Evolutionary conservation across 768 basidiomycete species (phyloP), one percentile per base, ranked within the genome.

Genomic region (Hygrocybe punicea): DNA sequence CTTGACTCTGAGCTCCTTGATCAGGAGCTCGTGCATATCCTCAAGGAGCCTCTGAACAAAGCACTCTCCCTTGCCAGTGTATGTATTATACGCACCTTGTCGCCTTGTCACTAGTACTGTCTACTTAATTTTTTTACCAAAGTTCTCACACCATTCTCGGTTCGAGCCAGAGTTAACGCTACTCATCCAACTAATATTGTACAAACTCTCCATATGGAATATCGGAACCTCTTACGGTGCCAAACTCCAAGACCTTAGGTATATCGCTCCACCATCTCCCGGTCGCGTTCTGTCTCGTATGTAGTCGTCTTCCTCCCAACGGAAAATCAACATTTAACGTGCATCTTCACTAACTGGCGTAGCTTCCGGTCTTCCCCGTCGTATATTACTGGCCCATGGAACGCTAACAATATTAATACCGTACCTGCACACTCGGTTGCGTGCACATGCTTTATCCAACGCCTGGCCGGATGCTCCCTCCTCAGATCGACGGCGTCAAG

Each of bases 391-490:
- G 8, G 63, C 86, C 2, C 93, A 97, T 63, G 84, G 86, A 23
- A 61, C 80, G 8, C 71, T 95, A 51, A 91, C 91, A 0, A 78
- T 93, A 35, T 61, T 93, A 39, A 65, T 88, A 2, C 91, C 91
- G 1, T 97, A 97, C 66, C 56, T 93, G 5, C 85, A 93, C 66
- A 80, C 78, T 39, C 88, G 90, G 49, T 63, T 95, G 48, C 83
- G 91, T 36, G 67, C 79, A 2, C 78, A 89, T 68, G 93, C 92
- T 1, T 76, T 97, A 19, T 91, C 91, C 2, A 77, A 77, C 60
- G 85, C 93, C 42, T 97, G 94, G 94, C 93, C 93, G 1, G 94
- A 97, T 68, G 83, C 89, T 3, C 94, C 94, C 2, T 84, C 86
- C 25, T 85, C 83, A 44, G 90, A 94, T 71, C 75, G 76, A 60